phyloP scores from a whole-genome alignment of 305 asterid species.

The Solanum hybrid region DNA sequence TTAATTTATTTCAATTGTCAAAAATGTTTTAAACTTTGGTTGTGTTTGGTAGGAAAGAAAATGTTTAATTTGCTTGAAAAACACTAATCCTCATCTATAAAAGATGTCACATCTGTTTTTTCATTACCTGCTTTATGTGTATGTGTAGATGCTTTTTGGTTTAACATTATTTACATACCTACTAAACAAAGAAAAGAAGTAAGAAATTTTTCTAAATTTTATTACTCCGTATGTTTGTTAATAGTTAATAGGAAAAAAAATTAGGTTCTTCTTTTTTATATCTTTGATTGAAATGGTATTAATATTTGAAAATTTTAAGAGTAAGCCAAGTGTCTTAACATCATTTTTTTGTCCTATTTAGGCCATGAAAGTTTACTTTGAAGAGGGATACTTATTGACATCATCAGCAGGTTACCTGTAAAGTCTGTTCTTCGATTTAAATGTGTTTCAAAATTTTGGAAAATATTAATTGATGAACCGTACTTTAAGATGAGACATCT shows the following conservation, averaged over 20 bases:
- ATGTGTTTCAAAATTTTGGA: not conserved
- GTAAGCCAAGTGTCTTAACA: not conserved
- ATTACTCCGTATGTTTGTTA: not conserved
- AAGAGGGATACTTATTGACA: not conserved
- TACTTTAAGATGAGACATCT: not conserved
- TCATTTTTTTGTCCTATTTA: not conserved
- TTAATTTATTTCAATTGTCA: not conserved
- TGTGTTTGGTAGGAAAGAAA: not conserved
- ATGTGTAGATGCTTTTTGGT: not conserved
- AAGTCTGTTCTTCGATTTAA: not conserved
- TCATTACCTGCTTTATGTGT: not conserved
- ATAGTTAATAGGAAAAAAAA: not conserved
- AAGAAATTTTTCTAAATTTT: not conserved
- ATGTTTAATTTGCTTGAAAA: not conserved
- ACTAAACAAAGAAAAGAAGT: not conserved
- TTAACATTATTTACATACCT: not conserved
- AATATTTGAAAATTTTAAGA: not conserved
- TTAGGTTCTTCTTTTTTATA: not conserved
- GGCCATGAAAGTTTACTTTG: not conserved
- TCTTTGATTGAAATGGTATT: not conserved
- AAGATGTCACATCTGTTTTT: not conserved
- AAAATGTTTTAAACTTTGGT: not conserved
- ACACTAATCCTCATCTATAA: not conserved
- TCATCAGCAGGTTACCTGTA: not conserved
- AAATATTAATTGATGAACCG: not conserved